phyloP scores from a whole-genome alignment of 2,329 filamentous ascomycete species.

The Penicillium verrucosum region DNA sequence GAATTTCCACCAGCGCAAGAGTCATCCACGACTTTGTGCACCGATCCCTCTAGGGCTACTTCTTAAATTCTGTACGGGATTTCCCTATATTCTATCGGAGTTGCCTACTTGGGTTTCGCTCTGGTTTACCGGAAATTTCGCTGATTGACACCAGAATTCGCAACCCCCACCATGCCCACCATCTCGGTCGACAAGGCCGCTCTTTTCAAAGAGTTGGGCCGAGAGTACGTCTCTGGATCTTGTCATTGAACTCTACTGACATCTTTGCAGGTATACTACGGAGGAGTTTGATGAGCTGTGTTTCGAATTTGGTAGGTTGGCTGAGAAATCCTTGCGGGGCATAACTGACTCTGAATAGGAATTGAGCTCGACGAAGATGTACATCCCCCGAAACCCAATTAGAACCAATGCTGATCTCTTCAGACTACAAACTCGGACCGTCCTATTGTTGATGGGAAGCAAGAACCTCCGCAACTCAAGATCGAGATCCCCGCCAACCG shows the following conservation, averaged over 20 bases:
- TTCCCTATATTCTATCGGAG: constrained; percentile 4
- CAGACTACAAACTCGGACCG: constrained; percentile 70
- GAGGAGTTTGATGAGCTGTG: constrained; percentile 95
- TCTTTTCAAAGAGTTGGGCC: constrained; percentile 88
- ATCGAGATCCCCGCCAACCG: constrained; percentile 97
- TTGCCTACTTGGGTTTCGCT: not conserved
- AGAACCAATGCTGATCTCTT: constrained; percentile 25
- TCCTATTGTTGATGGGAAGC: constrained; percentile 70
- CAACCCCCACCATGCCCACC: constrained; percentile 73
- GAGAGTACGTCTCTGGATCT: constrained; percentile 61
- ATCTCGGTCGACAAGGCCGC: constrained; percentile 95
- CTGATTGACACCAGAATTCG: constrained; percentile 17
- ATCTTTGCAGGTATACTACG: constrained; percentile 67
- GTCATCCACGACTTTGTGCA: constrained; percentile 18
- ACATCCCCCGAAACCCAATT: constrained; percentile 16
- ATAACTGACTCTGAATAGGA: constrained; percentile 44
- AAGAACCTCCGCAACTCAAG: constrained; percentile 89
- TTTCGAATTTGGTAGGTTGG: constrained; percentile 79
- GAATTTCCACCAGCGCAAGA: constrained; percentile 24
- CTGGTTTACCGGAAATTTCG: not conserved
- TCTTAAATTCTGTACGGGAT: constrained; percentile 5
- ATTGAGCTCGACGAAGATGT: constrained; percentile 96
- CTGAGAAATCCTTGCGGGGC: constrained; percentile 20
- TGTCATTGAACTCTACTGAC: not conserved
- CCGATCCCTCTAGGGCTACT: constrained; percentile 6